These are phyloP conservation scores for Malus hybrid DNA, from an alignment of 331 rosid species.

Conservation along the genomic window DNA sequence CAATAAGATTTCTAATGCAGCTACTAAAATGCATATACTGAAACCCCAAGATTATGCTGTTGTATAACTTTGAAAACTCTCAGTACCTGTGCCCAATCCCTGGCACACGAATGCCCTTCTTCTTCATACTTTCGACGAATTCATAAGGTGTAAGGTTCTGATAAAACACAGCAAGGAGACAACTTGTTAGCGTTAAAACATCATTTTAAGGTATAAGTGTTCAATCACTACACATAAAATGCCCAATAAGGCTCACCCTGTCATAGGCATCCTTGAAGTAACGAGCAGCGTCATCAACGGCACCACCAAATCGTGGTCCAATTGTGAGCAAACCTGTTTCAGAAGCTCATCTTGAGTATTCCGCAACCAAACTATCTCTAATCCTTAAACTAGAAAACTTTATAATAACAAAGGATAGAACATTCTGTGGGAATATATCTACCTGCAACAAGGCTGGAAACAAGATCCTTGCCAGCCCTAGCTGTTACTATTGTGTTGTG, in stretches of 20 bases:
- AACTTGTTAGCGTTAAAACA: constrained; percentile 11
- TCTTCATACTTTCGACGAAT: constrained; percentile 91
- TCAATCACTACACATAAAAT: neutral
- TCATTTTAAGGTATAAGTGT: neutral
- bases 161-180: constrained; percentile 14
- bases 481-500: constrained; percentile 97
- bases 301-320: constrained; percentile 99
- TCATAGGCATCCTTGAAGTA: constrained; percentile 97
- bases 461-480: constrained; percentile 99
- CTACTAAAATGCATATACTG: constrained; percentile 2
- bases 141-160: constrained; percentile 88
- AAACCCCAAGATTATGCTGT: neutral
- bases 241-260: constrained; percentile 49
- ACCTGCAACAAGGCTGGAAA: constrained; percentile 97
- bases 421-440: constrained; percentile 15
- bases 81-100: constrained; percentile 97
- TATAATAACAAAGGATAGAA: neutral
- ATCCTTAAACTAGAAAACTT: neutral
- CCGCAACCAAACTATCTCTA: neutral
- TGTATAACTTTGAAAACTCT: neutral
- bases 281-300: constrained; percentile 99
- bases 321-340: constrained; percentile 93
- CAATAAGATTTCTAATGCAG: constrained; percentile 5
- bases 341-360: constrained; percentile 28
- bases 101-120: constrained; percentile 97